Conservation (phyloP, 2,329 filamentous ascomycete species). For the Hysterium pulicare region DNA sequence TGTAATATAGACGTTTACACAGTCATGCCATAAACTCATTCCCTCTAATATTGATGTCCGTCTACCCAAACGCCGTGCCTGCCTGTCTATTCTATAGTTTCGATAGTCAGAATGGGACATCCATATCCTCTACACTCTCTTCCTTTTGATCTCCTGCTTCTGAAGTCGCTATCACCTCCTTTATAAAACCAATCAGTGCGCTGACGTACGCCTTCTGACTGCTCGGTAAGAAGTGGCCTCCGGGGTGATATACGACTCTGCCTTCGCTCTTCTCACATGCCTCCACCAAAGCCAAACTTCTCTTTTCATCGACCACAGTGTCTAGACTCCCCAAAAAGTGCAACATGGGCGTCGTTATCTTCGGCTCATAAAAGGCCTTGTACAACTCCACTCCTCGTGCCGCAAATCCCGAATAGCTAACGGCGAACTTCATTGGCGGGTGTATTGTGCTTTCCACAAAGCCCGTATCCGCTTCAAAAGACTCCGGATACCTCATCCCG, state of each 20-base stretch:
- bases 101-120: conserved; percentile 58
- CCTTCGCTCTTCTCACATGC: conserved; percentile 54
- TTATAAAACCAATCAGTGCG: conserved; percentile 70
- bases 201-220: conserved; percentile 75
- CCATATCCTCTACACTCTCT: conserved; percentile 61
- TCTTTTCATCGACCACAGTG: conserved; percentile 77
- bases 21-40: conserved; percentile 2
- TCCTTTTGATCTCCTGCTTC: conserved; percentile 29
- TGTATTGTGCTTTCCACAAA: conserved; percentile 42
- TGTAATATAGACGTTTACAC: conserved; percentile 33
- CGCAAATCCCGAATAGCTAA: conserved; percentile 75
- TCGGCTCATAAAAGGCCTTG: conserved; percentile 68
- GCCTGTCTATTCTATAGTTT: background rate
- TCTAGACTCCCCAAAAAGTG: conserved; percentile 83
- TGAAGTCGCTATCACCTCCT: conserved; percentile 46
- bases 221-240: conserved; percentile 82
- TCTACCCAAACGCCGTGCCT: background rate
- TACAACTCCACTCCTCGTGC: conserved; percentile 60
- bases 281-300: conserved; percentile 66
- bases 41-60: background rate
- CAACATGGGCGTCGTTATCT: conserved; percentile 71
- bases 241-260: conserved; percentile 69
- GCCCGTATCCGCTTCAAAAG: conserved; percentile 39
- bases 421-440: conserved; percentile 64
- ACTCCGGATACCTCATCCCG: conserved; percentile 52